Evolutionary conservation across 805 yeast species (phyloP), one percentile per base, ranked within the genome.

Genomic region (Candida taoyuanica): DNA sequence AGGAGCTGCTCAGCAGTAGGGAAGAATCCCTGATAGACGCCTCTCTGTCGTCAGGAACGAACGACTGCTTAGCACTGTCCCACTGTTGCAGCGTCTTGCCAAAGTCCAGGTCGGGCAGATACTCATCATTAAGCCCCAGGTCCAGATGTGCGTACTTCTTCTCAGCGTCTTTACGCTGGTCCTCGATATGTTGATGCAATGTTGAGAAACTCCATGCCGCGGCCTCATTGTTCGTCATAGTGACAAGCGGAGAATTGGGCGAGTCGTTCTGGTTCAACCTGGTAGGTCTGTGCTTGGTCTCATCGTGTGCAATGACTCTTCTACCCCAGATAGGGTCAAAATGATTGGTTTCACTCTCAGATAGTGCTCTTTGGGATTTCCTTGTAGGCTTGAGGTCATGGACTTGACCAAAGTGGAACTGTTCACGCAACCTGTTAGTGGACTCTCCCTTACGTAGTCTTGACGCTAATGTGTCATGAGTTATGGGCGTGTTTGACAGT

Each of bases 71-170:
- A n/a, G 21, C n/a, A 18, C 33, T 34, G 17, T 40, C 51, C 84
- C 84, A 78, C 37, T 65, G 63, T 35, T 63, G 57, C 1, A 76
- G 58, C 18, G 72, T 68, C 29, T 68, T 51, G n/a, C 57, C 63
- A 44, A 78, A 80, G 49, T 79, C 79, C 20, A 84, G 64, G 33
- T 81, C 85, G 0, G 91, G 91, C 13, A 85, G 71, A 50, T 83
- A 84, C 52, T 85, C 93, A 55, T 83, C 91, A 50, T 78, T 82
- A 47, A 82, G 63, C 1, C 86, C 88, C 18, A 35, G 16, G 25
- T 23, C 38, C 11, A 31, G 16, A 12, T 32, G 17, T 3, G 36
- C 32, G 18, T 41, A 41, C 31, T 37, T 42, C 27, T 25, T 23
- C 32, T 27, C 30, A 4, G 37, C 9, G 12, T 28, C 25, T 18